A percentile compares a stretch with the other conserved stretches of the same genome.
These are phyloP conservation scores for Hibiscus mutabilis DNA, from an alignment of 345 rosid species.

Conservation along the genomic window DNA sequence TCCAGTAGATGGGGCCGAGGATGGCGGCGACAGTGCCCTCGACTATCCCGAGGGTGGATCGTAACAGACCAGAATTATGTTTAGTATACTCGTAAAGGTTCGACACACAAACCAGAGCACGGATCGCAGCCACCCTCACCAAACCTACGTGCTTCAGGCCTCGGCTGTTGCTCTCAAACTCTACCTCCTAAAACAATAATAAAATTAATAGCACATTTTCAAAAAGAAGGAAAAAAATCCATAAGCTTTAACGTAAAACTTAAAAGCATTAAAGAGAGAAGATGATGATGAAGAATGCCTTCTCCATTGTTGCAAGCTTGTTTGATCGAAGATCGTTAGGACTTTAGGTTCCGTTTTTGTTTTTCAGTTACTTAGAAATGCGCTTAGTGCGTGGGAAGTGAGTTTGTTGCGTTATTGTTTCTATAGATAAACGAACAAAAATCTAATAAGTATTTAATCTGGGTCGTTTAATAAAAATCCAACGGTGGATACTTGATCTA, in stretches of 20 bases:
- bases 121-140: slow-evolving; percentile 55
- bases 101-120: slow-evolving; percentile 37
- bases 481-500: slow-evolving; percentile 27
- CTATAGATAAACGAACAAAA: background rate
- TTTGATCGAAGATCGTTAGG: background rate
- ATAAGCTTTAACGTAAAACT: background rate
- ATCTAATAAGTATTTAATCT: background rate
- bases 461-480: slow-evolving; percentile 20
- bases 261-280: background rate
- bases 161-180: slow-evolving; percentile 30
- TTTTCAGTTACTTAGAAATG: background rate
- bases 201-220: background rate
- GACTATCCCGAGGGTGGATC: slow-evolving; percentile 56
- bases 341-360: background rate
- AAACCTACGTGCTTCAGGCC: slow-evolving; percentile 68
- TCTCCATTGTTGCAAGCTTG: background rate
- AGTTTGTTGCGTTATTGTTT: background rate
- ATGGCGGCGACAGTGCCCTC: slow-evolving; percentile 63
- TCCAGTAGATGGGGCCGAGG: slow-evolving; percentile 57
- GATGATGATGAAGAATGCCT: background rate
- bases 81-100: slow-evolving; percentile 65
- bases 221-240: background rate
- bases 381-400: background rate
- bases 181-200: slow-evolving; percentile 27
- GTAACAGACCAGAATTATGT: slow-evolving; percentile 69